These are phyloP conservation scores for Athelia psychrophila DNA, from an alignment of 1,284 basidiomycete genomes.

Conservation along the genomic window DNA sequence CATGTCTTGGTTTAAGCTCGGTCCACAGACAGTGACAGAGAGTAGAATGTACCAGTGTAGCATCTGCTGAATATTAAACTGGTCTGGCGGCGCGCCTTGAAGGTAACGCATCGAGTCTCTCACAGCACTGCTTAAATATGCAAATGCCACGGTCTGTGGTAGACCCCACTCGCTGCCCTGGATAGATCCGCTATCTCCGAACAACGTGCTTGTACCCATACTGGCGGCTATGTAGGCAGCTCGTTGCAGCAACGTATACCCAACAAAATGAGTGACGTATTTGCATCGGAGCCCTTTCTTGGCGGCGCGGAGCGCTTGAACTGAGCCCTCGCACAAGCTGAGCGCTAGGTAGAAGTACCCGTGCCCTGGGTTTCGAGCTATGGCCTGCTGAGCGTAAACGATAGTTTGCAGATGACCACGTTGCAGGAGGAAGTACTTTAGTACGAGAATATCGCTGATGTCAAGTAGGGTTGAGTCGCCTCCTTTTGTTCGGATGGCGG, in stretches of 20 bases:
- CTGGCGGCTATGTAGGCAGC: conserved; percentile 56
- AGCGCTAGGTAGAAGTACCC: conserved; percentile 42
- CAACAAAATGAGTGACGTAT: conserved; percentile 43
- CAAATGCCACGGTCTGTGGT: conserved; percentile 52
- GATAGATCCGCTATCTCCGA: conserved; percentile 30
- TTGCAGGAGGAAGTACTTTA: conserved; percentile 52
- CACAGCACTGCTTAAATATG: conserved; percentile 49
- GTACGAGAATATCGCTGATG: conserved; percentile 58
- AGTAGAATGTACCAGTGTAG: conserved; percentile 56
- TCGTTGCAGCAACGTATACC: conserved; percentile 51
- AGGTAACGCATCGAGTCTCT: conserved; percentile 54
- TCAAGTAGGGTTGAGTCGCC: conserved; percentile 9
- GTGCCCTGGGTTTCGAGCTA: conserved; percentile 49
- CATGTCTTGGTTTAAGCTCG: conserved; percentile 44
- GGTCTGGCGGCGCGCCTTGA: conserved; percentile 53
- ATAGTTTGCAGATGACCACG: conserved; percentile 42
- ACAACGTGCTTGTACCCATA: conserved; percentile 30
- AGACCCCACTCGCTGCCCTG: conserved; percentile 38
- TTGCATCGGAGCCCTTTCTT: conserved; percentile 58
- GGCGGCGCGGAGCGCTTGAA: conserved; percentile 33
- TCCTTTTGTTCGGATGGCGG: conserved; percentile 44
- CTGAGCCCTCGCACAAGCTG: conserved; percentile 22
- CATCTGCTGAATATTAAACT: conserved; percentile 52
- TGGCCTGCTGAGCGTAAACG: conserved; percentile 36
- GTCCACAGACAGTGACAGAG: conserved; percentile 44